These are phyloP conservation scores for Kentomonas sorsogonicus DNA, from an alignment of 208 protist genomes.

Conservation along the genomic window DNA sequence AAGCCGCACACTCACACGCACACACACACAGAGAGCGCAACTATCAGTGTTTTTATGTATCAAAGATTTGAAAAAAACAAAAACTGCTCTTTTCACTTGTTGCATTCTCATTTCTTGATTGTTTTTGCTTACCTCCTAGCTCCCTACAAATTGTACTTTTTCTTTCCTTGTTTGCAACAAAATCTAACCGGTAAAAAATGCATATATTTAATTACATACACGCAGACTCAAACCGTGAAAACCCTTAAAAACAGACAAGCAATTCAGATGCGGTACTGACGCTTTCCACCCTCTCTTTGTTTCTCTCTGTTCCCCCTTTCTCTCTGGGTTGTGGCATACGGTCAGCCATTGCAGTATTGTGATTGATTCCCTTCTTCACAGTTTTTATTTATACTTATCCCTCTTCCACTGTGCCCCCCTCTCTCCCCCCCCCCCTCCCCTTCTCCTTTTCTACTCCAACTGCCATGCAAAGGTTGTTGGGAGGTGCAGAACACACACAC, in stretches of 20 bases:
- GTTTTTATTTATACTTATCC: too few relatives aligned
- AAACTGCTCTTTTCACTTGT: slow-evolving; percentile 11
- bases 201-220: slow-evolving; percentile 4
- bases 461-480: background rate
- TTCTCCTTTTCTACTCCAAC: background rate
- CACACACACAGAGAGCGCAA: too few relatives aligned
- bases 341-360: background rate
- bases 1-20: too few relatives aligned
- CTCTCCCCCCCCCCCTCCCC: too few relatives aligned
- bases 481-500: background rate
- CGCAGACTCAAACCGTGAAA: background rate
- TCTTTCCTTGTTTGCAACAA: background rate
- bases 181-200: slow-evolving; percentile 3
- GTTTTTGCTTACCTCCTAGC: too few relatives aligned
- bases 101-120: too few relatives aligned
- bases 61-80: slow-evolving; percentile 10
- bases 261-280: too few relatives aligned
- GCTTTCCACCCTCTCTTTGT: background rate
- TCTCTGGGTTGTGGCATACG: background rate
- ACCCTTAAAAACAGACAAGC: too few relatives aligned
- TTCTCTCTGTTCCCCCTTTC: background rate
- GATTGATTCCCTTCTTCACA: too few relatives aligned
- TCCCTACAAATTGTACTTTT: background rate
- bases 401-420: too few relatives aligned
- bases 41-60: too few relatives aligned